These are phyloP conservation scores for Aspergillus ellipticus DNA, from an alignment of 495 filamentous ascomycete genomes.

Conservation along the genomic window DNA sequence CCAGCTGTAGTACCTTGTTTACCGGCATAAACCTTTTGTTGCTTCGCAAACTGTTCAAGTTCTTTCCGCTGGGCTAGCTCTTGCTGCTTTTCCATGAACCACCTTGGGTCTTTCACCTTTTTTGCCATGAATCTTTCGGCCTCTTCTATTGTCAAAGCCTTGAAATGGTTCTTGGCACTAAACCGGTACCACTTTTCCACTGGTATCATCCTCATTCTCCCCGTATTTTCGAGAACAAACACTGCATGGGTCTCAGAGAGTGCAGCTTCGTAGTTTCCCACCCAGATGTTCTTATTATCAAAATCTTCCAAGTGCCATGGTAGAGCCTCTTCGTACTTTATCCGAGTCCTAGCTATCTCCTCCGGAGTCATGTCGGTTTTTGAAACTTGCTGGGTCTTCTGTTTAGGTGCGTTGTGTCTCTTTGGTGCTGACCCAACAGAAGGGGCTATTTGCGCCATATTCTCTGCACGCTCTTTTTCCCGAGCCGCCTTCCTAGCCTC, in stretches of 20 bases:
- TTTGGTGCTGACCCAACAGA: slow-evolving; percentile 54
- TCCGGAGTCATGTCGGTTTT: slow-evolving; percentile 82
- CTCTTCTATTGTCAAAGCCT: slow-evolving; percentile 75
- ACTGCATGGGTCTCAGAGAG: slow-evolving; percentile 75
- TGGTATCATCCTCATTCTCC: slow-evolving; percentile 79
- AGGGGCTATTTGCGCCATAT: slow-evolving; percentile 86
- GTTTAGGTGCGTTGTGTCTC: slow-evolving; percentile 55
- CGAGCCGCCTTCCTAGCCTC: slow-evolving; percentile 69
- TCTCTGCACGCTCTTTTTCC: slow-evolving; percentile 75
- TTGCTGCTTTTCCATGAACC: slow-evolving; percentile 67
- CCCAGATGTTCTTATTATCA: slow-evolving; percentile 88
- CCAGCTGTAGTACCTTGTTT: slow-evolving; percentile 32
- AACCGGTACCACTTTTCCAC: slow-evolving; percentile 96
- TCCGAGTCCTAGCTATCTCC: slow-evolving; percentile 69
- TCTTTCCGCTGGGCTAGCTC: slow-evolving; percentile 47
- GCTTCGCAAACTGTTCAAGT: slow-evolving; percentile 46
- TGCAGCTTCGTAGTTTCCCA: slow-evolving; percentile 81
- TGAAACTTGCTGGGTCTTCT: slow-evolving; percentile 63
- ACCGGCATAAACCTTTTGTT: slow-evolving; percentile 43
- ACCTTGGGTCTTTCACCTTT: slow-evolving; percentile 66
- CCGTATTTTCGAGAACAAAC: slow-evolving; percentile 58
- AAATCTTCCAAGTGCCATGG: slow-evolving; percentile 98
- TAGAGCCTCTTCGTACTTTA: slow-evolving; percentile 90
- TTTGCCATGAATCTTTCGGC: slow-evolving; percentile 78
- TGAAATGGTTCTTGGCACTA: slow-evolving; percentile 75